Conservation (phyloP, 768 basidiomycete genomes). For the Leccinellum rugosiceps region DNA sequence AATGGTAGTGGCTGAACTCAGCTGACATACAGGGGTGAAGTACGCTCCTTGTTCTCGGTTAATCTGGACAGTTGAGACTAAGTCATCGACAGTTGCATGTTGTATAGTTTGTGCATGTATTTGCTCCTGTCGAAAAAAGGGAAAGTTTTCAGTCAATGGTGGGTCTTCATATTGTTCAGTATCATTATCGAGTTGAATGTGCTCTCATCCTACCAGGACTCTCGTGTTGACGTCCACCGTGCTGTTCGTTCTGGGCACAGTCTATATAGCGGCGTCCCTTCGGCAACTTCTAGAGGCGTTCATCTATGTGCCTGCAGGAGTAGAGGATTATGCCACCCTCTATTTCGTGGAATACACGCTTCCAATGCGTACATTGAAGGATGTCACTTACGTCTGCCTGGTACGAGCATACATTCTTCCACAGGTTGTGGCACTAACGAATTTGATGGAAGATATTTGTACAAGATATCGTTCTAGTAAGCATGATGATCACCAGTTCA, state of each 20-base stretch:
- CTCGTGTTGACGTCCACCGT: conserved; percentile 13
- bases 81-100: conserved; percentile 7
- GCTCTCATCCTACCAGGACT: conserved; percentile 2
- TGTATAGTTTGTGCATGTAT: conserved; percentile 16
- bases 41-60: not conserved
- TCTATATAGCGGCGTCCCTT: conserved; percentile 13
- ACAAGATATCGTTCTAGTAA: conserved; percentile 17
- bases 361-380: conserved; percentile 14
- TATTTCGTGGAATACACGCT: conserved; percentile 10
- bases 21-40: conserved; percentile 5
- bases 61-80: not conserved
- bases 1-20: not conserved
- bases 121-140: conserved; percentile 2
- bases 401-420: not conserved
- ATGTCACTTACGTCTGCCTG: conserved; percentile 14
- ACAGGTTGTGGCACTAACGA: not conserved
- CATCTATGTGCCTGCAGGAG: conserved; percentile 8
- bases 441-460: conserved; percentile 7
- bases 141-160: conserved; percentile 5
- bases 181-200: not conserved
- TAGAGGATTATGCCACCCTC: conserved; percentile 6
- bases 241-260: conserved; percentile 10
- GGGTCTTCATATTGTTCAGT: not conserved
- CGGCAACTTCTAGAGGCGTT: conserved; percentile 16
- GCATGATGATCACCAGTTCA: not conserved